Evolutionary conservation across 164 flowering plant species (phyloP), one percentile per base, ranked within the genome.

Genomic region (Taxillus chinensis): DNA sequence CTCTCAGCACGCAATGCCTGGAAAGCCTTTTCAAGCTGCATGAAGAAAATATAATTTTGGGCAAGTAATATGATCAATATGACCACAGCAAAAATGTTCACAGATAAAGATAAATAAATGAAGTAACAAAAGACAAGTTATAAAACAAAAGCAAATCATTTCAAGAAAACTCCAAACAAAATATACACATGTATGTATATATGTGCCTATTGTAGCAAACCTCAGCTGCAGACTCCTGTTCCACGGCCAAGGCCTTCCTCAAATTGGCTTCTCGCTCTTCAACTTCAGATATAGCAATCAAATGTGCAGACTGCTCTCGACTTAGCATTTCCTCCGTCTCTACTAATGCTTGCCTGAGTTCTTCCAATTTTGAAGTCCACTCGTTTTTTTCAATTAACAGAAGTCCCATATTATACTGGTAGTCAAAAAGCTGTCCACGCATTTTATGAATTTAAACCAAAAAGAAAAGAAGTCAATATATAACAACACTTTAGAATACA

Each of bases 351-450:
- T 86, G 79, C 62, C 64, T 70, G 37, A 91, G 67, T 42, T 80
- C 80, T 55, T 85, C 96, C 77, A 45, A 61, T 59, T 78, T 82
- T 5, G 81, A 66, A 52, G 74, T 63, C 92, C 89, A 87, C 43
- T 86, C 89, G 57, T 85, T 82, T 72, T 91, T 89, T 79, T 91
- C 99, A 43, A 91, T 83, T 64, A 95, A 66, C 14, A 95, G 88
- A 65, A 87, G 84, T 40, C 99, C 99, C 98, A 95, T 89, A 64
- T 78, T 87, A 63, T 89, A 77, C 57, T 95, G 99, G 70, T 95
- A 95, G 53, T 87, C 89, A 72, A 59, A 72, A 45, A 95, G 89
- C 98, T 93, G 83, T 70, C 17, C 56, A 27, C 27, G 27, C 27
- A 27, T 27, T 27, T 27, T 27, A 27, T 27, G 27, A 27, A 27